Evolutionary conservation across 2,329 filamentous ascomycete species (phyloP).

Genomic region (Pseudopyrenochaeta lycopersici): DNA sequence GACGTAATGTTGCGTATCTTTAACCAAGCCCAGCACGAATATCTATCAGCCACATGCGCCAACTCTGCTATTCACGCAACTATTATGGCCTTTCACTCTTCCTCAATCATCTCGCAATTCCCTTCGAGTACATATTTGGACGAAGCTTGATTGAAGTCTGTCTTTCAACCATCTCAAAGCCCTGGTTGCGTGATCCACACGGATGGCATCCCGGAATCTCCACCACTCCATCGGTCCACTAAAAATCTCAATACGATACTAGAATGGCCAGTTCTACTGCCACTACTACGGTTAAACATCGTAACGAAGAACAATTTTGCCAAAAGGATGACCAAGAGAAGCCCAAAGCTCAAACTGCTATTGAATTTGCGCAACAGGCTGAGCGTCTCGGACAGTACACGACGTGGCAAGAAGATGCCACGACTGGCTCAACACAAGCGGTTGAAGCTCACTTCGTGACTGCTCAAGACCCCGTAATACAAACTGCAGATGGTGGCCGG

Average conservation of each 20-base stretch:
- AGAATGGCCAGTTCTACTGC: slow-evolving; percentile 35
- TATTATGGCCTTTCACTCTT: too few species aligned
- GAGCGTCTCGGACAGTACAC: slow-evolving; percentile 55
- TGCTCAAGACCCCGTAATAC: slow-evolving; percentile 74
- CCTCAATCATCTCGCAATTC: too few species aligned
- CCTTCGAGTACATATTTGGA: too few species aligned
- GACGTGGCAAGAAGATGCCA: slow-evolving; percentile 51
- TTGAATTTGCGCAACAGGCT: slow-evolving; percentile 70
- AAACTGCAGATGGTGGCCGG: slow-evolving; percentile 72
- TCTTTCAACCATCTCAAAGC: background rate
- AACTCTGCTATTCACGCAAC: too few species aligned
- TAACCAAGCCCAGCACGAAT: too few species aligned
- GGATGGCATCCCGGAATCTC: slow-evolving; percentile 17
- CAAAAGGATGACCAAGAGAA: slow-evolving; percentile 31
- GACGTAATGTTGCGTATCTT: too few species aligned
- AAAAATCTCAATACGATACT: slow-evolving; percentile 9
- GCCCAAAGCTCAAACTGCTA: slow-evolving; percentile 52
- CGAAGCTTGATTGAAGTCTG: background rate
- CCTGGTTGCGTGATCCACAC: slow-evolving; percentile 12
- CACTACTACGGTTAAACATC: slow-evolving; percentile 22
- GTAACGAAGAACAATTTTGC: slow-evolving; percentile 16
- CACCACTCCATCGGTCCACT: slow-evolving; percentile 29
- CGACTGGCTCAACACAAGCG: slow-evolving; percentile 61
- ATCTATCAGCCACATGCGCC: too few species aligned
- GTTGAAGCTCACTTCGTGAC: slow-evolving; percentile 70